phyloP scores from a whole-genome alignment of 768 basidiomycete species.

The Trametes villosa region DNA sequence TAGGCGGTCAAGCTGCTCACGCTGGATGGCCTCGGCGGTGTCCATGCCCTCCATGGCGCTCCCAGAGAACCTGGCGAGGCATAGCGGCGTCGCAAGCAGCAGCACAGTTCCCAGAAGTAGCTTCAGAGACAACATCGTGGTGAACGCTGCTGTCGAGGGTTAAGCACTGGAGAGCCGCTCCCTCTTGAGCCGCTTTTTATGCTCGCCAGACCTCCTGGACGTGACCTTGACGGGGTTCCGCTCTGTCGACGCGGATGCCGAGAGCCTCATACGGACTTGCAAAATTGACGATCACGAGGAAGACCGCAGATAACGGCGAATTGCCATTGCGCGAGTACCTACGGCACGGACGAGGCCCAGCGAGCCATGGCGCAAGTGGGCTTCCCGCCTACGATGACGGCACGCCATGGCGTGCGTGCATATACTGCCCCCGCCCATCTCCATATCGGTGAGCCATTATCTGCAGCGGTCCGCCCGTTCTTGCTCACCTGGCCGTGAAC shows the following conservation, averaged over 20 bases:
- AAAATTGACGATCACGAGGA: slow-evolving; percentile 2
- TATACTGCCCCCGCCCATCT: slow-evolving; percentile 2
- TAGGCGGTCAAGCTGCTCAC: slow-evolving; percentile 32
- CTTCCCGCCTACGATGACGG: background rate
- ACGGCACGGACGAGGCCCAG: background rate
- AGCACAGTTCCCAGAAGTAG: slow-evolving; percentile 9
- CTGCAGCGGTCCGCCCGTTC: slow-evolving; percentile 6
- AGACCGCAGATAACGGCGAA: slow-evolving; percentile 15
- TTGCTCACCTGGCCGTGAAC: slow-evolving; percentile 19
- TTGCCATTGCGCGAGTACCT: background rate
- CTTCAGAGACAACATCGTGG: slow-evolving; percentile 3
- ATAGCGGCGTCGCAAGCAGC: slow-evolving; percentile 3
- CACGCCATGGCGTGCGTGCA: background rate
- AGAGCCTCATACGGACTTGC: background rate
- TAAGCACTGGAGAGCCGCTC: background rate
- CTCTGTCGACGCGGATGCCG: background rate
- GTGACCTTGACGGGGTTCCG: background rate
- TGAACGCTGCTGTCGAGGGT: background rate
- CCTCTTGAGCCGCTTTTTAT: background rate
- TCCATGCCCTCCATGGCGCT: slow-evolving; percentile 34
- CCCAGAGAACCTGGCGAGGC: slow-evolving; percentile 22
- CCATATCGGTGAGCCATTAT: slow-evolving; percentile 4
- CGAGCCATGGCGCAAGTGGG: background rate
- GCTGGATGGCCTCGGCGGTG: slow-evolving; percentile 31
- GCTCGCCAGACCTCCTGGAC: background rate